A percentile compares a stretch with the other conserved stretches of the same genome.
Evolutionary conservation across 305 asterid species (phyloP).

Genomic region (Andrographis paniculata): DNA sequence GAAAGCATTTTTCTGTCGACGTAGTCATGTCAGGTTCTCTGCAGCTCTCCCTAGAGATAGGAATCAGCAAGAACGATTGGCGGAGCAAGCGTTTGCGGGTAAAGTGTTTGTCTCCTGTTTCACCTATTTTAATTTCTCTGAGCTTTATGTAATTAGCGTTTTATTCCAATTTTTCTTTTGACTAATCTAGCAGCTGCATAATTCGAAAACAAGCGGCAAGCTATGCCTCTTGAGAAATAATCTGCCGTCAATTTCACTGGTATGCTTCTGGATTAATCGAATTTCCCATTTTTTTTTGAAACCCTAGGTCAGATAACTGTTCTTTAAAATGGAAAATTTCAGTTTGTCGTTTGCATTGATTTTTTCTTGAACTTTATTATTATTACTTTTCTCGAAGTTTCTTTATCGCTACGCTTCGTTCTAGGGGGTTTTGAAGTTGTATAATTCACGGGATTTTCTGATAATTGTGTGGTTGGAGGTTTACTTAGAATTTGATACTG

Average conservation of each 20-base stretch:
- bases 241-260: constrained; percentile 45
- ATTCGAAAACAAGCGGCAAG: constrained; percentile 31
- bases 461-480: constrained; percentile 2
- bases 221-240: constrained; percentile 30
- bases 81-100: constrained; percentile 40
- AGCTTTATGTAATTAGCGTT: neutral
- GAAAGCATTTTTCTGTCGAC: constrained; percentile 13
- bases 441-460: neutral
- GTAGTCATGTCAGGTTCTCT: constrained; percentile 68
- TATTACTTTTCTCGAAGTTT: too few relatives aligned
- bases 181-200: constrained; percentile 30
- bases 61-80: constrained; percentile 54
- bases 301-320: constrained; percentile 17
- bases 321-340: constrained; percentile 8
- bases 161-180: constrained; percentile 9
- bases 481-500: neutral
- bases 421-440: constrained; percentile 1
- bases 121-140: neutral
- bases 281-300: constrained; percentile 1
- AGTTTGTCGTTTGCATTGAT: constrained; percentile 6
- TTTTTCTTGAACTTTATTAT: neutral
- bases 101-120: constrained; percentile 2
- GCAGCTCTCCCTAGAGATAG: constrained; percentile 63
- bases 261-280: constrained; percentile 23
- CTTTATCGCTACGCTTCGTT: neutral